Evolutionary conservation across 2,329 filamentous ascomycete genomes (phyloP), one percentile per base, ranked within the genome.

Genomic region (Alternaria conjuncta): DNA sequence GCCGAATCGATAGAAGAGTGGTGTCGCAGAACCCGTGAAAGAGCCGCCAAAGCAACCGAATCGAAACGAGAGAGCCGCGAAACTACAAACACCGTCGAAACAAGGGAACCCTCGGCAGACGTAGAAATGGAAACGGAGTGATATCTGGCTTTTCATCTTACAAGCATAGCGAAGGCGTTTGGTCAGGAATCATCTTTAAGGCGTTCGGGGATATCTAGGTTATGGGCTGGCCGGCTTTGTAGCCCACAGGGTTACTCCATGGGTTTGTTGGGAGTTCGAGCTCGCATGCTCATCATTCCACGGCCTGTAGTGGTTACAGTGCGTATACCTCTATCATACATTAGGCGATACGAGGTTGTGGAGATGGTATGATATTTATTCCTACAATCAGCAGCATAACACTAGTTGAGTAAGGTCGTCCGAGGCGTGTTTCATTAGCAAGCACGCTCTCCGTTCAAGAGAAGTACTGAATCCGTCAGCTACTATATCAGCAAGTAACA

Each of bases 1-100:
- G 86, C 86, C 7, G 86, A 88, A 55, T 92, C 86, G 63, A 86
- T 95, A 49, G 83, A 86, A 49, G 88, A 89, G 60, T 95, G 92
- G 92, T 82, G 75, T 66, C 73, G 71, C 15, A 74, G 68, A 51
- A 78, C 69, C 2, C 71, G 75, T 21, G 75, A 79, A 53, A 71
- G 63, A 55, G 63, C 74, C n/a, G 64, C 72, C 50, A 72, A 73
- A 49, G 57, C 61, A 43, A 71, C 73, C 23, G 69, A 75, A 43
- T 61, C 65, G 18, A 65, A 66, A n/a, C 67, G 68, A 45, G 73
- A 77, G 30, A 71, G 65, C 21, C 64, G 62, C 45, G 71, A 71
- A 41, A 61, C 61, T 7, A 61, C 64, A 4, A 67, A 69, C 55
- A 57, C 68, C 18, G 51, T 67, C n/a, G 61, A 67, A 32, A 69